phyloP scores from a whole-genome alignment of 257 asterid genomes.

The Solanum boliviense region DNA sequence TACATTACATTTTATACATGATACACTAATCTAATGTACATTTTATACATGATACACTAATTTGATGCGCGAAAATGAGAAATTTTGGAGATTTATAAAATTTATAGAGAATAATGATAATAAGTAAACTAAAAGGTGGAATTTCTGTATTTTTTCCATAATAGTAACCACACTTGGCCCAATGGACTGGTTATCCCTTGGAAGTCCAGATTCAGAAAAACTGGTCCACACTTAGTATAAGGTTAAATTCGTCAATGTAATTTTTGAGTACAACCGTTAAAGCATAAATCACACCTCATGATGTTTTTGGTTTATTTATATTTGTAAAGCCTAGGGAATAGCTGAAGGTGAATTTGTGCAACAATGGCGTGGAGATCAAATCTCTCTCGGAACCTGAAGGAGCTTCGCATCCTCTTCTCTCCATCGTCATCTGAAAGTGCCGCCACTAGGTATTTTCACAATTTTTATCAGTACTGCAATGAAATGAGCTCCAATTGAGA shows the following conservation, averaged over 20 bases:
- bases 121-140: fast-evolving
- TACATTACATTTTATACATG: too few relatives aligned
- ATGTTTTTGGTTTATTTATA: not conserved
- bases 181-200: not conserved
- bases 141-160: too few relatives aligned
- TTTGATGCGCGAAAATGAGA: too few relatives aligned
- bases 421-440: slow-evolving; percentile 63
- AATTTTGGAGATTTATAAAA: too few relatives aligned
- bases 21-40: too few relatives aligned
- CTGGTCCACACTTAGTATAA: not conserved
- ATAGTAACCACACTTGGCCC: not conserved
- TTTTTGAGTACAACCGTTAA: not conserved
- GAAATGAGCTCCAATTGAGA: not conserved
- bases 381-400: slow-evolving; percentile 64
- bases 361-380: slow-evolving; percentile 86
- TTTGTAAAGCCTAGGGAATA: not conserved
- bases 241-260: not conserved
- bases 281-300: not conserved
- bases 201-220: not conserved
- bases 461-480: not conserved
- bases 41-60: too few relatives aligned
- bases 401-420: slow-evolving; percentile 71
- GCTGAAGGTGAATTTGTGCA: not conserved
- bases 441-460: slow-evolving; percentile 38
- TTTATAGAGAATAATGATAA: too few relatives aligned